Percentiles rank a stretch among this genome's conserved stretches.
Conservation (phyloP, 495 filamentous ascomycete species). For the Xylaria intraflava region DNA sequence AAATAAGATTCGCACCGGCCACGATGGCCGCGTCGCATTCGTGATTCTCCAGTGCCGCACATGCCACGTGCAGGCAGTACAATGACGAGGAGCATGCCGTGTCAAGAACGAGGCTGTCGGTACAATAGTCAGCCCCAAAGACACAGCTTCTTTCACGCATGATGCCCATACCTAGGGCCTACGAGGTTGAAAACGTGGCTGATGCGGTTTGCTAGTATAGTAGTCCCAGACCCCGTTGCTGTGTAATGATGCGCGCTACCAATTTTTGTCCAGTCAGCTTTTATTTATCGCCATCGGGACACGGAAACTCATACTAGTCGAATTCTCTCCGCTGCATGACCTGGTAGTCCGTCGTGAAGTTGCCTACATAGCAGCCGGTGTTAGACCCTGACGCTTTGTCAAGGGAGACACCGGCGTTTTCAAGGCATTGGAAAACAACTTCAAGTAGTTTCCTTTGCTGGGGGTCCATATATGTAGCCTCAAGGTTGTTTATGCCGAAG, state of each 20-base stretch:
- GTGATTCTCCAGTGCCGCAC: conserved; percentile 37
- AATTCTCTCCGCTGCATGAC: conserved; percentile 34
- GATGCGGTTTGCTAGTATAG: conserved; percentile 44
- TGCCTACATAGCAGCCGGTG: conserved; percentile 45
- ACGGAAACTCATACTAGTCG: conserved; percentile 15
- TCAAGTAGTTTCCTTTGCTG: conserved; percentile 39
- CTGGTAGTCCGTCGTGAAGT: conserved; percentile 43
- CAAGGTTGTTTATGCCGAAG: conserved; percentile 30
- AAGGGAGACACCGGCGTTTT: conserved; percentile 39
- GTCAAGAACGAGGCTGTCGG: conserved; percentile 41
- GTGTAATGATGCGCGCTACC: conserved; percentile 9
- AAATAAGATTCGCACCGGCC: conserved; percentile 11
- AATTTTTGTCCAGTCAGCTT: no score
- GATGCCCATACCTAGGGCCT: conserved; percentile 41
- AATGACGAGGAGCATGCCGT: conserved; percentile 50
- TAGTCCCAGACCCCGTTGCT: conserved; percentile 30
- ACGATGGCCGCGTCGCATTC: conserved; percentile 21
- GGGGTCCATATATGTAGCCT: conserved; percentile 28
- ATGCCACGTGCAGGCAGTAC: conserved; percentile 44
- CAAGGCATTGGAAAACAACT: conserved; percentile 34
- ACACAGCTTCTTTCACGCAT: background rate
- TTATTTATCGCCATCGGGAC: no score
- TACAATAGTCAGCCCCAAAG: background rate
- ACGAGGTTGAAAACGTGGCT: conserved; percentile 48
- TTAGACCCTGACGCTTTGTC: conserved; percentile 38